These are phyloP conservation scores for Aspergillus pseudoterreus DNA, from an alignment of 2,329 filamentous ascomycete genomes.

Conservation along the genomic window DNA sequence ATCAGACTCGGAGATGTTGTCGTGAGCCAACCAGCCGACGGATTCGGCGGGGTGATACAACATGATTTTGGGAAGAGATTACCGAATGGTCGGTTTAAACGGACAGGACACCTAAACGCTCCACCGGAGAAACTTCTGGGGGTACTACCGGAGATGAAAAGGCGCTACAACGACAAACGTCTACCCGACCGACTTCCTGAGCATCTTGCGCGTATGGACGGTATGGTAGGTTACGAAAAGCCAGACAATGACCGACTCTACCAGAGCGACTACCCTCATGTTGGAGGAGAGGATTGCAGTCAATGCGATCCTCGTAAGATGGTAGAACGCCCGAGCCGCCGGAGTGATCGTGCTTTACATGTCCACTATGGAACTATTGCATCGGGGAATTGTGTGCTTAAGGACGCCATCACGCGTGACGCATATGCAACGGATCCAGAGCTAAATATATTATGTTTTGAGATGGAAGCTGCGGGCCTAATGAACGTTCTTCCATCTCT, in stretches of 20 bases:
- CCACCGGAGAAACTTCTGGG: not conserved
- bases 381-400: constrained; percentile 1
- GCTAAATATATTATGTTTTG: constrained; percentile 2
- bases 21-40: constrained; percentile 1
- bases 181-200: not conserved
- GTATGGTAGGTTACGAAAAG: not conserved
- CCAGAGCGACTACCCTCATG: not conserved
- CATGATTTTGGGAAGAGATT: constrained; percentile 2
- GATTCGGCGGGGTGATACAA: constrained; percentile 3
- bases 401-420: not conserved
- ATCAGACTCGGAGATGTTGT: constrained; percentile 4
- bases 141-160: not conserved
- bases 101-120: not conserved
- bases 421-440: not conserved
- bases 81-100: not conserved
- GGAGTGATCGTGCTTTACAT: not conserved
- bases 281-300: not conserved
- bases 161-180: not conserved
- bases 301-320: not conserved
- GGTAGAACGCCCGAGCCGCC: not conserved
- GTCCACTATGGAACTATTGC: constrained; percentile 6
- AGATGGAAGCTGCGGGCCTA: constrained; percentile 5
- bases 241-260: constrained; percentile 1
- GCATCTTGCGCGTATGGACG: not conserved
- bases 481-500: constrained; percentile 4